These are phyloP conservation scores for Penicillium sp. DNA, from an alignment of 2,329 filamentous ascomycete species.

Conservation along the genomic window DNA sequence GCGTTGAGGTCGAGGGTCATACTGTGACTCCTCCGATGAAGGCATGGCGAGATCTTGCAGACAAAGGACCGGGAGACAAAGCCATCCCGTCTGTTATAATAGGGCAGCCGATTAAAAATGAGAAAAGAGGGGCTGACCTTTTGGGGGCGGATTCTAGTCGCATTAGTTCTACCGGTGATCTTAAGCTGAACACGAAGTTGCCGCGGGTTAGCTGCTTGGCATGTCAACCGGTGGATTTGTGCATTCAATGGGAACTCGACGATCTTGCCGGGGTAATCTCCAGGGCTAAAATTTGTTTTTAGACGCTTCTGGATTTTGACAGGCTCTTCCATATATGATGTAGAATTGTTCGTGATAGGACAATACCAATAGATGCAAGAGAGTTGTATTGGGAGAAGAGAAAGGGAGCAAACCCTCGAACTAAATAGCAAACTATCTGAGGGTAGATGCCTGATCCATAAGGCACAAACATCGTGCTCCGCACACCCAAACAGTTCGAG, in stretches of 20 bases:
- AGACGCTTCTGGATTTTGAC: neutral
- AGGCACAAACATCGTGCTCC: no score
- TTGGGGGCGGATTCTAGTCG: neutral
- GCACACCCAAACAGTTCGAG: no score
- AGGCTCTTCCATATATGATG: neutral
- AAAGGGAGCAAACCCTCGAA: no score
- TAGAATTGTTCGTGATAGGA: no score
- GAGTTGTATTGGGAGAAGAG: no score
- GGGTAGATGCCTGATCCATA: no score
- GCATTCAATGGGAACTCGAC: neutral
- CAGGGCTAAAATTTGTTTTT: neutral
- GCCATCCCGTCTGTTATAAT: no score
- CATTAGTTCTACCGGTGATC: neutral
- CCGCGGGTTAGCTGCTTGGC: neutral
- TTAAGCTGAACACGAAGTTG: neutral
- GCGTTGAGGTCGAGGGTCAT: conserved; percentile 12
- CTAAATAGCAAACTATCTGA: no score
- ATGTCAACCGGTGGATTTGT: neutral
- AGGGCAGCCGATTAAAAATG: neutral
- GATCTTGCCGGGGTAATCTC: neutral
- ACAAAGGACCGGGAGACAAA: neutral
- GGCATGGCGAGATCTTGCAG: conserved; percentile 9
- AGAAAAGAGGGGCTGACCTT: neutral
- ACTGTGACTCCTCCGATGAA: conserved; percentile 18
- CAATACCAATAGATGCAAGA: no score